Evolutionary conservation across 306 rosid species (phyloP), one percentile per base, ranked within the genome.

Genomic region (Trifolium subterraneum): DNA sequence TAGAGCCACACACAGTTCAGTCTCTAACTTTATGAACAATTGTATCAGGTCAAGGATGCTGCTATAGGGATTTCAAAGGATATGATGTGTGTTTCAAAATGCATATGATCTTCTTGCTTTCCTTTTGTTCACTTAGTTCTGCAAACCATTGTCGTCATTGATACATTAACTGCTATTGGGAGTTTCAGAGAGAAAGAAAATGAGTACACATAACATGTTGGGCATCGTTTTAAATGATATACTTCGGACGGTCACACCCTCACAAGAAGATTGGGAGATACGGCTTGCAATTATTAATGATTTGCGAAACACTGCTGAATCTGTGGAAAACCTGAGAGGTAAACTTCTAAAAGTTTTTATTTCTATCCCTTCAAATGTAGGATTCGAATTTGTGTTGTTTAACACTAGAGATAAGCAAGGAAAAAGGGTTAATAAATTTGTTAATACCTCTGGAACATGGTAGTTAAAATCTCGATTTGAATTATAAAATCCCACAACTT

Each of bases 301-400:
- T 73, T 39, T 94, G 47, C 81, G 56, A 55, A 56, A 35, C 75
- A 69, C 80, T 68, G 88, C 84, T 59, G 68, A 71, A 72, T 81
- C 96, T 20, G 47, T 90, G 55, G 89, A 87, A 61, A 83, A 68
- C 70, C 81, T 94, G 68, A 86, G 95, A 87, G 95, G 97, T 83
- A 73, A 60, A 45, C 76, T 41, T 42, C 68, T 63, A n/a, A 10
- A 58, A 36, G 12, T 68, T 73, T 73, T 73, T 45, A 33, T 56
- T 61, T 62, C 62, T 23, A 9, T 16, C n/a, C 33, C 33, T 14
- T 13, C 33, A 56, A 56, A 56, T 25, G 16, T 56, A 55, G 62
- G 13, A 56, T 1, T 56, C 13, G n/a, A 56, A 56, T 22, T 4
- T 1, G 62, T 23, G 62, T 56, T 23, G 33, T 18, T 55, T 55